Evolutionary conservation across 2,329 filamentous ascomycete species (phyloP).

Genomic region (Fusarium subtropicale): DNA sequence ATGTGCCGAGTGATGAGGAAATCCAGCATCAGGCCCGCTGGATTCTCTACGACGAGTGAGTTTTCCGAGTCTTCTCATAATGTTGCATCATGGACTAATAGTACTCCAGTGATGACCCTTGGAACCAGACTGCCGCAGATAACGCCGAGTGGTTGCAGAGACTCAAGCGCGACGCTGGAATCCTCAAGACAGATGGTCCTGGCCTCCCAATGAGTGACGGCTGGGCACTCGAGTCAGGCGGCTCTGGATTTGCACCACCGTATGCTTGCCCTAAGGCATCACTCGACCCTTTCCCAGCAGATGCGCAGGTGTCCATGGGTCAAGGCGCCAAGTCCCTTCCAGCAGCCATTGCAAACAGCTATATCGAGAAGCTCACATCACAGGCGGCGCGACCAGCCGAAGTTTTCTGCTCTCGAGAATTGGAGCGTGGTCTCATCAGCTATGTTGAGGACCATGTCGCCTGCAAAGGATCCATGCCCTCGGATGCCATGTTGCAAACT

Average conservation of each 20-base stretch:
- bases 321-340: conserved; percentile 57
- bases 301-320: conserved; percentile 51
- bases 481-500: conserved; percentile 59
- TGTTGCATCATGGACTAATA: conserved; percentile 32
- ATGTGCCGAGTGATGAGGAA: conserved; percentile 70
- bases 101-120: conserved; percentile 66
- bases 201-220: conserved; percentile 57
- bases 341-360: conserved; percentile 61
- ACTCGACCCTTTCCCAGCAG: conserved; percentile 51
- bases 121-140: conserved; percentile 73
- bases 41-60: conserved; percentile 72
- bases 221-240: conserved; percentile 64
- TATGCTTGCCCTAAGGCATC: conserved; percentile 61
- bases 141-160: conserved; percentile 72
- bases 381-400: conserved; percentile 60
- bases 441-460: conserved; percentile 59
- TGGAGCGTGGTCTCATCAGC: conserved; percentile 65
- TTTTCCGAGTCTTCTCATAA: conserved; percentile 16
- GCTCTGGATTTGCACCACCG: conserved; percentile 67
- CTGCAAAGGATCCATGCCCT: conserved; percentile 57
- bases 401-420: conserved; percentile 69
- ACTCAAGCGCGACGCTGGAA: conserved; percentile 69
- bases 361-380: conserved; percentile 58
- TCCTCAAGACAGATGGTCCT: conserved; percentile 62
- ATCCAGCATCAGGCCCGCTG: conserved; percentile 73